Evolutionary conservation across 176 grass and related monocot genomes (phyloP).

Genomic region (Lolium perenne): DNA sequence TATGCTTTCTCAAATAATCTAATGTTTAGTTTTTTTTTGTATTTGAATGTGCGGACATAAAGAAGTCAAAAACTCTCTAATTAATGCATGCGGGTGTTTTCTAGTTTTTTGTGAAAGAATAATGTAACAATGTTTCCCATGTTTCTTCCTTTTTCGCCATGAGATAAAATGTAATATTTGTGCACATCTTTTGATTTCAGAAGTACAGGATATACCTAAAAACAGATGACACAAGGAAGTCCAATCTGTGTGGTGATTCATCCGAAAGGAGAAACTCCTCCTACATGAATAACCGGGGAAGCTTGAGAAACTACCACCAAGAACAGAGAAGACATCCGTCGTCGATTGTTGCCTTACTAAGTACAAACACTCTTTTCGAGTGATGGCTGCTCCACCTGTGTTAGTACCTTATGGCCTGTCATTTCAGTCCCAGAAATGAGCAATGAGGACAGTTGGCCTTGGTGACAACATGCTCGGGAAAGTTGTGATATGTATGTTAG

Average conservation of each 20-base stretch:
- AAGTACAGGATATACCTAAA: conserved; percentile 65
- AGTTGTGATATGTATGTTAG: neutral
- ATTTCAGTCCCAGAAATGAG: conserved; percentile 3
- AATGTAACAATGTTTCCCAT: neutral
- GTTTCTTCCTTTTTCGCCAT: neutral
- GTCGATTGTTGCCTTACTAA: neutral
- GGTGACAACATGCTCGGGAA: neutral
- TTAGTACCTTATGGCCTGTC: conserved; percentile 6
- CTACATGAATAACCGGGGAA: neutral
- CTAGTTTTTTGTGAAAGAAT: neutral
- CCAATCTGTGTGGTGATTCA: conserved; percentile 21
- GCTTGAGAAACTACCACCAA: conserved; percentile 24
- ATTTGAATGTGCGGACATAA: too few relatives aligned
- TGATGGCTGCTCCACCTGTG: neutral
- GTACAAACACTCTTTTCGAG: conserved; percentile 10
- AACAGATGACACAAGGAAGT: neutral
- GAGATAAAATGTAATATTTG: conserved; percentile 34
- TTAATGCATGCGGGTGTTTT: neutral
- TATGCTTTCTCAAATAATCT: too few relatives aligned
- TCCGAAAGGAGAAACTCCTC: conserved; percentile 12
- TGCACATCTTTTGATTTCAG: conserved; percentile 52
- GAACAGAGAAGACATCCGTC: conserved; percentile 21
- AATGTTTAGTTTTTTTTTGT: too few relatives aligned
- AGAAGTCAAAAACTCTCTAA: too few relatives aligned
- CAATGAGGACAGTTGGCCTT: neutral